Conservation (phyloP, 1,284 basidiomycete species). For the Fomitopsis schrenkii region DNA sequence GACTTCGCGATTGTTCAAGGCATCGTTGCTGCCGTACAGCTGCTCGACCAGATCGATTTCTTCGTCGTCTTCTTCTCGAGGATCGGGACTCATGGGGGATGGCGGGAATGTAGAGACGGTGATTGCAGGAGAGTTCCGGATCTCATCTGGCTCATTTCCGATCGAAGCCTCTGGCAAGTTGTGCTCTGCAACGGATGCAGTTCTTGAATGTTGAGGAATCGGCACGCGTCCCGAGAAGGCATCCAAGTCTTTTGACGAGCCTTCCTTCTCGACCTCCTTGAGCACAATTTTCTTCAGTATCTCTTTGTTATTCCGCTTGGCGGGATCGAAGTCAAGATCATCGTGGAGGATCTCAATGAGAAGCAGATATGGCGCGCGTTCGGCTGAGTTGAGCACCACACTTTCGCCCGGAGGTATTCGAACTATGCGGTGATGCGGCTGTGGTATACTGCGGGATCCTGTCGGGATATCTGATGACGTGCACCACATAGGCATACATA, state of each 20-base stretch:
- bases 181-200: conserved; percentile 7
- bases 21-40: conserved; percentile 77
- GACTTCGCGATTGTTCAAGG: conserved; percentile 62
- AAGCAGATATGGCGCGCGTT: conserved; percentile 91
- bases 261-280: conserved; percentile 62
- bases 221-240: conserved; percentile 20
- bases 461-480: conserved; percentile 59
- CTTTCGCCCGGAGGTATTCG: conserved; percentile 97
- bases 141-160: conserved; percentile 19
- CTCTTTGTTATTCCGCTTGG: conserved; percentile 81
- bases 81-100: conserved; percentile 24
- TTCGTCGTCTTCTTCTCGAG: conserved; percentile 52
- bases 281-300: conserved; percentile 79
- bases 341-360: conserved; percentile 90
- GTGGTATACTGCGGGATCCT: conserved; percentile 36
- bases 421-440: conserved; percentile 92
- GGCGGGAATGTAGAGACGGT: conserved; percentile 11
- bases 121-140: conserved; percentile 8
- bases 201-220: conserved; percentile 7
- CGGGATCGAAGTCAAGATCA: conserved; percentile 93
- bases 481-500: conserved; percentile 99
- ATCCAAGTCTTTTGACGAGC: conserved; percentile 49
- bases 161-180: conserved; percentile 22
- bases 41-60: conserved; percentile 96
- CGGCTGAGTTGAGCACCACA: conserved; percentile 97